These are phyloP conservation scores for Naganishia sp. DNA, from an alignment of 1,284 basidiomycete genomes.

Conservation along the genomic window DNA sequence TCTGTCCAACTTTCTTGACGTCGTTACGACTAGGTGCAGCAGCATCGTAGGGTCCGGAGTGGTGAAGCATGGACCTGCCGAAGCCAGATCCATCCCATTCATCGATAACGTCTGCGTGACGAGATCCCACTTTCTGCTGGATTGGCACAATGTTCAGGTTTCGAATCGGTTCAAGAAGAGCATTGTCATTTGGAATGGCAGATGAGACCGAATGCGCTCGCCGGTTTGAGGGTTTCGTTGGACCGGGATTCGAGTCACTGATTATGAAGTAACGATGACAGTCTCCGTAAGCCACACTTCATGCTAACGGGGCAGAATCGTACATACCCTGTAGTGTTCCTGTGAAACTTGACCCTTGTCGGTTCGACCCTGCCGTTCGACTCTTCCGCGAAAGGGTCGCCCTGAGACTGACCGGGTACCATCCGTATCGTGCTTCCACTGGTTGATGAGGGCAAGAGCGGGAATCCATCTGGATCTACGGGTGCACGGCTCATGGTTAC, in stretches of 20 bases:
- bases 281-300: neutral
- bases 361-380: constrained; percentile 4
- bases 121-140: constrained; percentile 26
- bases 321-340: constrained; percentile 20
- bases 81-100: constrained; percentile 54
- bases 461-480: constrained; percentile 21
- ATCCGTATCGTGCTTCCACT: constrained; percentile 16
- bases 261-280: neutral
- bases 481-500: constrained; percentile 5
- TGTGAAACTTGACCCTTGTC: constrained; percentile 22
- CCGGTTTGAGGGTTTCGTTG: constrained; percentile 13
- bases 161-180: constrained; percentile 27
- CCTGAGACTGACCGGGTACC: constrained; percentile 11
- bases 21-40: constrained; percentile 54
- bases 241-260: constrained; percentile 7
- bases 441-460: constrained; percentile 13
- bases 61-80: constrained; percentile 38
- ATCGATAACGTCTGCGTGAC: constrained; percentile 54
- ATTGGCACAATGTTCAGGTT: constrained; percentile 36
- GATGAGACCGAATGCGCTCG: constrained; percentile 21
- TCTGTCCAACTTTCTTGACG: constrained; percentile 36
- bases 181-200: neutral
- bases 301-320: neutral
- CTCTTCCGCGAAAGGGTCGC: neutral
- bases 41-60: constrained; percentile 53